Conservation (phyloP, 2,329 filamentous ascomycete genomes). For the Hypoxylon sp. region DNA sequence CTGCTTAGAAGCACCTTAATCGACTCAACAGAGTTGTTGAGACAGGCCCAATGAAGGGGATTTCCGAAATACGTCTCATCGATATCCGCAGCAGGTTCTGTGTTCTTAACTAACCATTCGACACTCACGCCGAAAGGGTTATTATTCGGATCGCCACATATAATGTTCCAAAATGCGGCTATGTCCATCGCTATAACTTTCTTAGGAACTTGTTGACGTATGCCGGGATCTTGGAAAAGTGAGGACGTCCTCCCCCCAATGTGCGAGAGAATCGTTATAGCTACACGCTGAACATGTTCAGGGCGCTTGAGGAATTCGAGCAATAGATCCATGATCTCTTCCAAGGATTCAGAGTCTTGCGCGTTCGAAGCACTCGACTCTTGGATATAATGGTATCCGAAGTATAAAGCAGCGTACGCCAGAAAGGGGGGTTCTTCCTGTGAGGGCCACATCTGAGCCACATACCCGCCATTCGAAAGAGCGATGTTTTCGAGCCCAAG, state of each 20-base stretch:
- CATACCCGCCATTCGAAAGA: conserved; percentile 21
- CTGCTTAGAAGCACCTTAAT: conserved; percentile 28
- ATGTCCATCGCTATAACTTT: conserved; percentile 25
- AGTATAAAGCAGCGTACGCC: conserved; percentile 35
- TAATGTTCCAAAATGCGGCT: conserved; percentile 37
- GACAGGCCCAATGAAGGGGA: conserved; percentile 35
- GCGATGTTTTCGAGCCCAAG: conserved; percentile 25
- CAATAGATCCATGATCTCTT: conserved; percentile 19
- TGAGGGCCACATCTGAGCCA: conserved; percentile 32
- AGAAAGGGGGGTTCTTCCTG: conserved; percentile 31
- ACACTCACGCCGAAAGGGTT: conserved; percentile 17
- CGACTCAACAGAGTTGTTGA: conserved; percentile 31
- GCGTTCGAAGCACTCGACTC: conserved; percentile 5
- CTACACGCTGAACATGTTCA: conserved; percentile 32
- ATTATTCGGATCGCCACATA: conserved; percentile 10
- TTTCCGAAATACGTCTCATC: conserved; percentile 28
- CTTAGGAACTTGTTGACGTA: conserved; percentile 4
- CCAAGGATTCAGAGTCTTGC: neutral
- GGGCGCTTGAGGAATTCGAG: conserved; percentile 22
- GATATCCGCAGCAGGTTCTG: neutral
- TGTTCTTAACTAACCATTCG: conserved; percentile 28
- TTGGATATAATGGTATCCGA: conserved; percentile 30
- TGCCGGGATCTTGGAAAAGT: conserved; percentile 9
- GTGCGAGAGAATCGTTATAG: conserved; percentile 21
- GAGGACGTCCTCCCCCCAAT: conserved; percentile 23